Evolutionary conservation across 192 early-diverging fungal species (phyloP).

Genomic region (Dissophora globulifera): DNA sequence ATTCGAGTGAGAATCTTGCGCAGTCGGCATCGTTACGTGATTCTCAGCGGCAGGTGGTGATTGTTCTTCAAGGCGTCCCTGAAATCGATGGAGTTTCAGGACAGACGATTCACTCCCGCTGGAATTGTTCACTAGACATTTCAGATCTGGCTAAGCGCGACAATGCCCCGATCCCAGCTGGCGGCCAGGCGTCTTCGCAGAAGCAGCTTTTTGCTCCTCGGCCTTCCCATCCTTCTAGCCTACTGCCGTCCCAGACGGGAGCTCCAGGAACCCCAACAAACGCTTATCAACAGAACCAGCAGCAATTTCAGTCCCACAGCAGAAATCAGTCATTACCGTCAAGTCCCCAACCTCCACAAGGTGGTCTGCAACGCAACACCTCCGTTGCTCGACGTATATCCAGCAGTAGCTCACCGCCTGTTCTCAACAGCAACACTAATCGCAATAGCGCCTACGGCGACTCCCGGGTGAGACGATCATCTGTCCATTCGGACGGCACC

Average conservation of each 20-base stretch:
- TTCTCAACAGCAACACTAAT: neutral
- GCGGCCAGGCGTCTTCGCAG: slow-evolving; percentile 5
- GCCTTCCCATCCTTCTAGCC: slow-evolving; percentile 31
- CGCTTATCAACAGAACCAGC: slow-evolving; percentile 10
- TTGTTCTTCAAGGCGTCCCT: slow-evolving; percentile 61
- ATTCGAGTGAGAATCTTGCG: slow-evolving; percentile 28
- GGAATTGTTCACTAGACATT: slow-evolving; percentile 70
- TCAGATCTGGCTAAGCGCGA: slow-evolving; percentile 54
- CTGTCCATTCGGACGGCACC: slow-evolving; percentile 19
- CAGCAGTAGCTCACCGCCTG: slow-evolving; percentile 14
- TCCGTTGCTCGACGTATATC: slow-evolving; percentile 35
- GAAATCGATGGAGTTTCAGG: slow-evolving; percentile 58
- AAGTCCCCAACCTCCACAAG: slow-evolving; percentile 38
- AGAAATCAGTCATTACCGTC: slow-evolving; percentile 44
- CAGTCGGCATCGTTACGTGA: slow-evolving; percentile 24
- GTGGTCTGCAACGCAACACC: slow-evolving; percentile 20
- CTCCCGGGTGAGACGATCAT: slow-evolving; percentile 14
- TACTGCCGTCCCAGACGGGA: slow-evolving; percentile 15
- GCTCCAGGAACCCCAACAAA: slow-evolving; percentile 28
- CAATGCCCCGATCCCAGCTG: neutral
- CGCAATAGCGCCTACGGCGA: slow-evolving; percentile 21
- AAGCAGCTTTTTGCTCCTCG: slow-evolving; percentile 42
- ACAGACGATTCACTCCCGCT: slow-evolving; percentile 62
- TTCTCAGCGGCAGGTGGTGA: slow-evolving; percentile 61
- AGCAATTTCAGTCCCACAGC: slow-evolving; percentile 31